Evolutionary conservation across 2,329 filamentous ascomycete species (phyloP).

Genomic region (Drechslerella coelobrocha): DNA sequence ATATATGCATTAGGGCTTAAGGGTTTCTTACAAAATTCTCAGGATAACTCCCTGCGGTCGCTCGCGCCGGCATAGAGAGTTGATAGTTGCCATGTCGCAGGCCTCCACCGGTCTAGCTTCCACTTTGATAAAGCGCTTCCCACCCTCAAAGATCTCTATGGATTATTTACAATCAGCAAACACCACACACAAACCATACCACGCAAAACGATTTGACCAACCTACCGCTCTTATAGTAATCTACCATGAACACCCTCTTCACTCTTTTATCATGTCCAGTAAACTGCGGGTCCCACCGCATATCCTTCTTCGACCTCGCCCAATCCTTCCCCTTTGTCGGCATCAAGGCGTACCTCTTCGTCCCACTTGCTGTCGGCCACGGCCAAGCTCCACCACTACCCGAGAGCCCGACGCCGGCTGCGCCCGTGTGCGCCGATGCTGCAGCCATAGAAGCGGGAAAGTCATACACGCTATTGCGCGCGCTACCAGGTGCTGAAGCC

Average conservation of each 20-base stretch:
- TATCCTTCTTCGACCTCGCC: conserved; percentile 47
- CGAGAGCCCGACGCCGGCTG: background rate
- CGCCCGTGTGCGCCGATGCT: conserved; percentile 18
- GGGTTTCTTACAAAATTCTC: conserved; percentile 56
- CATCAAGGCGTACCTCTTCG: conserved; percentile 43
- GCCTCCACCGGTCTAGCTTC: conserved; percentile 40
- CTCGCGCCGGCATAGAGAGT: conserved; percentile 51
- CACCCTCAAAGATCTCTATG: conserved; percentile 36
- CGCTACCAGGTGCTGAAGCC: conserved; percentile 32
- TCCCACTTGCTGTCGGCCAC: conserved; percentile 7
- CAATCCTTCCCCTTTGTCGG: conserved; percentile 49
- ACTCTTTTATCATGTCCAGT: conserved; percentile 33
- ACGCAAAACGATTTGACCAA: conserved; percentile 53
- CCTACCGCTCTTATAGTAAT: conserved; percentile 60
- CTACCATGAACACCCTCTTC: conserved; percentile 62
- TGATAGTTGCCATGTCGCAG: conserved; percentile 26
- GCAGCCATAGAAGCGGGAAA: conserved; percentile 29
- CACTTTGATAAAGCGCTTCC: conserved; percentile 50
- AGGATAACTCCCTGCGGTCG: conserved; percentile 55
- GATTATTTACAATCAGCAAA: conserved; percentile 49
- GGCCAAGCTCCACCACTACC: conserved; percentile 1
- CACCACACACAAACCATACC: conserved; percentile 57
- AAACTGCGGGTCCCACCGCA: conserved; percentile 43
- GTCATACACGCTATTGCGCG: conserved; percentile 39
- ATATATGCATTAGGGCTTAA: conserved; percentile 52